Evolutionary conservation across 2,329 filamentous ascomycete species (phyloP), one percentile per base, ranked within the genome.

Genomic region (Gnomoniopsis smithogilvyi): DNA sequence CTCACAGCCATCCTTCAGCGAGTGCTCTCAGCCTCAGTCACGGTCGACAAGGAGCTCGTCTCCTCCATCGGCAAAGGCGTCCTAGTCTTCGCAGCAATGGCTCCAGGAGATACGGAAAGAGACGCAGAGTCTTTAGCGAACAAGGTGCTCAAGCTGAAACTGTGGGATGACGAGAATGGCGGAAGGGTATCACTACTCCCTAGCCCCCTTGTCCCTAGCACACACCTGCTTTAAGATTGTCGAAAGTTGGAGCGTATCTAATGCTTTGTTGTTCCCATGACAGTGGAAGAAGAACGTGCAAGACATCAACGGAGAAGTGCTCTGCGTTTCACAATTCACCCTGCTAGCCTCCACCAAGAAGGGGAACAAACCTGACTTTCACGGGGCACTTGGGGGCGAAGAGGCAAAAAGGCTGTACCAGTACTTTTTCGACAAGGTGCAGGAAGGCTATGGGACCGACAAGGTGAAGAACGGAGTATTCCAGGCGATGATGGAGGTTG

Each of bases 281-380:
- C 65, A 96, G 87, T 99, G 95, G 95, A 98, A 96, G 75, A 85
- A 83, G 67, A 96, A 81, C 65, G 92, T 99, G 10, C 82, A 88
- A 66, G 95, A 99, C 63, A 93, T 98, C 61, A 80, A 84, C 48
- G 95, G 95, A 53, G 95, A 98, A 72, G 83, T 99, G 26, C 85
- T 99, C n/a, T 98, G 94, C 73, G 94, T 99, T 49, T 98, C 95
- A 15, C 95, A 99, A 75, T 99, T 99, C 71, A 99, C 95, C 2
- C 83, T 99, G 11, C 82, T 96, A 52, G 96, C 92, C 50, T 90
- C 88, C 49, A 93, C 93, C n/a, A 96, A 93, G 70, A 98, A 98
- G 74, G 94, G 94, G 63, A 93, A 87, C 70, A 98, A 96, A 73
- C 96, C 95, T 36, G 90, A 96, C 72, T 99, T 99, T 68, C 94